Evolutionary conservation across 1,284 basidiomycete genomes (phyloP).

Genomic region (Irpex sp.): DNA sequence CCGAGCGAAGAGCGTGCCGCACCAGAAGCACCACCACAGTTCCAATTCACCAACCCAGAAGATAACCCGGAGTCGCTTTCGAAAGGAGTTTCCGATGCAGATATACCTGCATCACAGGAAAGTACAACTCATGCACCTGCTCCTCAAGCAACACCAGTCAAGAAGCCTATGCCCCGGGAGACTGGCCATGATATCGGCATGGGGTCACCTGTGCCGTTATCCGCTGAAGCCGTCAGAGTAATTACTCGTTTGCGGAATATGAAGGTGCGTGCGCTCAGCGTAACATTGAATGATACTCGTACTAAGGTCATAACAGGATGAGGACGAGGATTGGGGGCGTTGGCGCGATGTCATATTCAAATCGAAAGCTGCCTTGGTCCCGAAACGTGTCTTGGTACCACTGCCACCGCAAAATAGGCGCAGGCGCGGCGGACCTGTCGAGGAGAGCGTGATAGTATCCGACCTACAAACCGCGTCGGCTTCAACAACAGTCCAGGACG

Average conservation of each 20-base stretch:
- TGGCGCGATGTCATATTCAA: slow-evolving; percentile 84
- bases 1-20: slow-evolving; percentile 64
- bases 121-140: not conserved
- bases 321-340: slow-evolving; percentile 89
- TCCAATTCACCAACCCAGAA: slow-evolving; percentile 27
- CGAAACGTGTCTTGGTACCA: slow-evolving; percentile 42
- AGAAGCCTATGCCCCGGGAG: slow-evolving; percentile 69
- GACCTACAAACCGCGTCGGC: not conserved
- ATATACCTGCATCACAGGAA: not conserved
- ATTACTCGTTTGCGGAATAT: slow-evolving; percentile 84
- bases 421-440: slow-evolving; percentile 48
- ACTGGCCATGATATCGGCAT: slow-evolving; percentile 87
- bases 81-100: not conserved
- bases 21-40: slow-evolving; percentile 59
- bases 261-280: slow-evolving; percentile 49
- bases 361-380: slow-evolving; percentile 59
- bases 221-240: slow-evolving; percentile 77
- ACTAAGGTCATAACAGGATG: slow-evolving; percentile 52
- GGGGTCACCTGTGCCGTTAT: slow-evolving; percentile 85
- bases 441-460: not conserved
- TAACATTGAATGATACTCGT: not conserved
- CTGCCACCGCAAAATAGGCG: slow-evolving; percentile 53
- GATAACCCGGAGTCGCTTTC: slow-evolving; percentile 34
- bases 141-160: not conserved
- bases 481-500: not conserved